Evolutionary conservation across 108 stramenopile species (phyloP), one percentile per base, ranked within the genome.

Genomic region (Phaeodactylum tricornutum): DNA sequence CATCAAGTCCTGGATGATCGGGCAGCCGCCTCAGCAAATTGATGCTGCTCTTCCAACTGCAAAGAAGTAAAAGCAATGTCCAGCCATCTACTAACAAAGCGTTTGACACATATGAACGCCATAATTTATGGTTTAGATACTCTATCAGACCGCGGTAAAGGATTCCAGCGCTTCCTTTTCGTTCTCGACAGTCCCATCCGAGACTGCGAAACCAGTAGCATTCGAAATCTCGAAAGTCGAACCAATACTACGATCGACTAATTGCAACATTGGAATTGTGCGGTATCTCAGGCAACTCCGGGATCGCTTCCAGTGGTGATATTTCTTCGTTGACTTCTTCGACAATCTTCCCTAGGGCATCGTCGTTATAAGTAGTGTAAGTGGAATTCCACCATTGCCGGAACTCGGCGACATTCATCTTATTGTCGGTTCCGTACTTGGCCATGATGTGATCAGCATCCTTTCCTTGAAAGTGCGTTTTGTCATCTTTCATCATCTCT

Each of bases 1-100:
- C 53, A 43, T 77, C 27, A 70, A 73, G 47, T 64, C 90, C 29
- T 57, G 84, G 42, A 43, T 81, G 24, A 74, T 66, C 4, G 83
- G 81, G 0, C 59, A 72, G 35, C 55, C 69, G 11, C 81, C 81
- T 16, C 56, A 63, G 29, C 52, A 55, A 43, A 60, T 75, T 30
- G 76, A 84, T 72, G 64, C 83, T 3, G 53, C 53, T 11, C 22
- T 55, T 15, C 53, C 53, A 24, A 37, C 19, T 4, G 15, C 22
- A 21, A 45, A 21, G 44, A 45, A 45, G 22, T 21, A 45, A 22
- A n/a, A n/a, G n/a, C n/a, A n/a, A n/a, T n/a, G n/a, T n/a, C n/a
- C n/a, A n/a, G n/a, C n/a, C n/a, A n/a, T n/a, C n/a, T n/a, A n/a
- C n/a, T n/a, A n/a, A n/a, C n/a, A n/a, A n/a, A n/a, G n/a, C n/a